Evolutionary conservation across 1,284 basidiomycete species (phyloP).

Genomic region (Athelia psychrophila): DNA sequence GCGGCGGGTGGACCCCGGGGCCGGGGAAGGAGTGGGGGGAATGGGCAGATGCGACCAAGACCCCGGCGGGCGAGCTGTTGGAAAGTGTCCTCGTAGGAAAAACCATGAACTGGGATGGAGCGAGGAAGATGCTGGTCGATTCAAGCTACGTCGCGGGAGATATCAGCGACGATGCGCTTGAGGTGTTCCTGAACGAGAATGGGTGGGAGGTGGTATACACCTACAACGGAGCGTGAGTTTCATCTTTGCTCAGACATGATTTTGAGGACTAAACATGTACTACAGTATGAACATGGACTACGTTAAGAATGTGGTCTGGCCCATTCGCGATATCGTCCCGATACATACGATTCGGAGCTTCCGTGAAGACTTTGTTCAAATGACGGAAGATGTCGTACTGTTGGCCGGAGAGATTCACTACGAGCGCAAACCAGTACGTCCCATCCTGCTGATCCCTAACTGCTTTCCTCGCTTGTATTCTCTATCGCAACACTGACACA

Average conservation of each 20-base stretch:
- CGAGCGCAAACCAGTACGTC: slow-evolving; percentile 35
- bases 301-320: slow-evolving; percentile 37
- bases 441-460: not conserved
- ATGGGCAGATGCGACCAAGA: slow-evolving; percentile 3
- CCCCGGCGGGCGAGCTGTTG: slow-evolving; percentile 16
- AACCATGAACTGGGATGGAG: slow-evolving; percentile 14
- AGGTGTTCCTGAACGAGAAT: slow-evolving; percentile 28
- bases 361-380: slow-evolving; percentile 33
- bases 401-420: slow-evolving; percentile 39
- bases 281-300: slow-evolving; percentile 34
- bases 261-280: not conserved
- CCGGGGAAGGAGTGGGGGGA: slow-evolving; percentile 7
- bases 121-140: slow-evolving; percentile 17
- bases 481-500: no score
- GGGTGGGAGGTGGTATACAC: slow-evolving; percentile 35
- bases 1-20: slow-evolving; percentile 22
- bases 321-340: slow-evolving; percentile 31
- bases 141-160: slow-evolving; percentile 15
- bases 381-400: slow-evolving; percentile 32
- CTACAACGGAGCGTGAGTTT: slow-evolving; percentile 31
- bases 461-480: no score
- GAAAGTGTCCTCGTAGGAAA: slow-evolving; percentile 5
- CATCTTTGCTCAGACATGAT: not conserved
- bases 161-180: slow-evolving; percentile 24
- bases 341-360: slow-evolving; percentile 31